phyloP scores from a whole-genome alignment of 2,329 filamentous ascomycete species.

The Fusarium algeriense region DNA sequence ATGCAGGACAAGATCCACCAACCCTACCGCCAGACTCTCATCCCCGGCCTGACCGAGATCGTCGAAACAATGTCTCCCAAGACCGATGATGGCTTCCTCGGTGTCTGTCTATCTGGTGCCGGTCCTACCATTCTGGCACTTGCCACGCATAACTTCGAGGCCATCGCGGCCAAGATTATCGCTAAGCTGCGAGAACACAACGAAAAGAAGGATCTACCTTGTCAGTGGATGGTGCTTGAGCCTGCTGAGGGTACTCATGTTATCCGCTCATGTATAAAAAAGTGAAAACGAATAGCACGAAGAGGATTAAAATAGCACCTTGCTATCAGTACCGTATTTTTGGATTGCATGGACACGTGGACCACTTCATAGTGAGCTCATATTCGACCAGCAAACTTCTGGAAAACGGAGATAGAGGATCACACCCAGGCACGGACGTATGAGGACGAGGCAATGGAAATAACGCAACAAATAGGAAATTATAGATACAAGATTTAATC shows the following conservation, averaged over 20 bases:
- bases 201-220: constrained; percentile 74
- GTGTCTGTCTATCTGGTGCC: constrained; percentile 94
- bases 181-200: constrained; percentile 74
- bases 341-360: neutral
- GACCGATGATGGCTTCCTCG: constrained; percentile 87
- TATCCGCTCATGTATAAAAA: constrained; percentile 49
- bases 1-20: constrained; percentile 99
- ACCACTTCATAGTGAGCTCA: neutral
- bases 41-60: constrained; percentile 91
- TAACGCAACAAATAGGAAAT: neutral
- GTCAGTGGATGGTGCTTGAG: constrained; percentile 88
- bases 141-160: constrained; percentile 88
- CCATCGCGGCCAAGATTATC: constrained; percentile 85
- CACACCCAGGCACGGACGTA: neutral
- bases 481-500: neutral
- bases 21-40: constrained; percentile 90
- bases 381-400: neutral
- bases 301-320: neutral
- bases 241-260: constrained; percentile 79
- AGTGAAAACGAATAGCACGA: neutral
- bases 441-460: constrained; percentile 14
- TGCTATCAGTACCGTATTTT: neutral
- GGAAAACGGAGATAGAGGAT: constrained; percentile 1
- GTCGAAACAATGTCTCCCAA: constrained; percentile 90
- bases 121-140: constrained; percentile 95